Evolutionary conservation across 495 filamentous ascomycete species (phyloP).

Genomic region (Lepraria neglecta): DNA sequence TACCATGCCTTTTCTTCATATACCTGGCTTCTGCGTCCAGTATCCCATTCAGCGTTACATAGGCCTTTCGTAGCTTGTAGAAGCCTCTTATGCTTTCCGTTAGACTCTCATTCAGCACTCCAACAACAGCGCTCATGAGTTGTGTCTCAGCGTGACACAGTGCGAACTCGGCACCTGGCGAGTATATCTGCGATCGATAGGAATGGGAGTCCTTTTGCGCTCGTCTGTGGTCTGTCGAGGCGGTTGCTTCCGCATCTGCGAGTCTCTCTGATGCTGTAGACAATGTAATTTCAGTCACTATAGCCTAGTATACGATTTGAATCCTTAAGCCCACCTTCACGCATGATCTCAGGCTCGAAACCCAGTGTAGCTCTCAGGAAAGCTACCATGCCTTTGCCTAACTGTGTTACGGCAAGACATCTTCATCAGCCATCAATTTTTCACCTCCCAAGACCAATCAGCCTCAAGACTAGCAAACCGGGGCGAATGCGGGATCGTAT

Average conservation of each 20-base stretch:
- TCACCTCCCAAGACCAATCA: slow-evolving; percentile 18
- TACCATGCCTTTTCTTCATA: slow-evolving; percentile 35
- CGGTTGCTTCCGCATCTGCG: slow-evolving; percentile 67
- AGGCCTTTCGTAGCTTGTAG: slow-evolving; percentile 89
- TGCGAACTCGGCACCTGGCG: slow-evolving; percentile 76
- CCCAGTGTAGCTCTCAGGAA: slow-evolving; percentile 85
- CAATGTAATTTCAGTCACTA: neutral
- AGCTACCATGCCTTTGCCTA: slow-evolving; percentile 71
- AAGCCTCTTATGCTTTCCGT: slow-evolving; percentile 89
- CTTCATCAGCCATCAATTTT: slow-evolving; percentile 26
- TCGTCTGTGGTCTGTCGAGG: slow-evolving; percentile 71
- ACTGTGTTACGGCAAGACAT: slow-evolving; percentile 35
- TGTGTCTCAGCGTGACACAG: slow-evolving; percentile 74
- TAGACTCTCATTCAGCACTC: slow-evolving; percentile 84
- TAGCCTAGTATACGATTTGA: slow-evolving; percentile 13
- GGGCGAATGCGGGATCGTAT: slow-evolving; percentile 21
- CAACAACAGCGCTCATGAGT: slow-evolving; percentile 83
- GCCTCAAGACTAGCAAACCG: slow-evolving; percentile 14
- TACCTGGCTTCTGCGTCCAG: slow-evolving; percentile 56
- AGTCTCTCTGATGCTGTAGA: slow-evolving; percentile 61
- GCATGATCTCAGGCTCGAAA: slow-evolving; percentile 93
- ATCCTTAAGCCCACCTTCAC: slow-evolving; percentile 49
- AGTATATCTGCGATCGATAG: slow-evolving; percentile 61
- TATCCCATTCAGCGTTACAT: slow-evolving; percentile 72
- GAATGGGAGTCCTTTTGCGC: slow-evolving; percentile 51